phyloP scores from a whole-genome alignment of 768 basidiomycete species.

The Tylopilus felleus region DNA sequence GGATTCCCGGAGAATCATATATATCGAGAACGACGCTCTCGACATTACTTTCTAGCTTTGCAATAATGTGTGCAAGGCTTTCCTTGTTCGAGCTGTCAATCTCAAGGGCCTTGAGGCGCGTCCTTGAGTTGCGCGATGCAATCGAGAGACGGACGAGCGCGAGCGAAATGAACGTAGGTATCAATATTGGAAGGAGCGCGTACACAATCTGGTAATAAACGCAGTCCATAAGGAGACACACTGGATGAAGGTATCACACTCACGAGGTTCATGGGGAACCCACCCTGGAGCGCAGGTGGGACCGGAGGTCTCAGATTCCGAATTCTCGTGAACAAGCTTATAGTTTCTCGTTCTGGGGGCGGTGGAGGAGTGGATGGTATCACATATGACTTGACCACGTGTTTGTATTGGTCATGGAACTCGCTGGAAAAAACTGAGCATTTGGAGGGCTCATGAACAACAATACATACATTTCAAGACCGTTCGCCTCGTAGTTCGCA shows the following conservation, averaged over 20 bases:
- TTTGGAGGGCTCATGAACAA: constrained; percentile 1
- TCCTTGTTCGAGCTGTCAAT: constrained; percentile 44
- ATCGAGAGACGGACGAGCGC: constrained; percentile 55
- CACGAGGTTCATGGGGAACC: constrained; percentile 73
- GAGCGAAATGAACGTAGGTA: constrained; percentile 57
- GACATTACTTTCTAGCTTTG: constrained; percentile 54
- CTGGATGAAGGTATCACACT: constrained; percentile 21
- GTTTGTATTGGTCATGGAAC: constrained; percentile 52
- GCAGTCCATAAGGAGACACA: not conserved
- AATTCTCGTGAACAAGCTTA: constrained; percentile 43
- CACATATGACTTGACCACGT: constrained; percentile 53
- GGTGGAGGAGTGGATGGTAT: constrained; percentile 44
- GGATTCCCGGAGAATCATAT: constrained; percentile 36
- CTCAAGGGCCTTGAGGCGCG: constrained; percentile 65
- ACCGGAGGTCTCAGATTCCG: constrained; percentile 43
- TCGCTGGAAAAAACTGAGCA: constrained; percentile 38
- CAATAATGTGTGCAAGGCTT: constrained; percentile 55
- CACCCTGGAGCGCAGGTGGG: constrained; percentile 55
- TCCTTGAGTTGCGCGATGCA: constrained; percentile 55
- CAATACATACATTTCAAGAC: constrained; percentile 56
- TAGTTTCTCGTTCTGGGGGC: constrained; percentile 37
- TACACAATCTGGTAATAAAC: constrained; percentile 45
- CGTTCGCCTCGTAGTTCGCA: constrained; percentile 48
- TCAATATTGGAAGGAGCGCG: constrained; percentile 55
- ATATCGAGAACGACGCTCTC: constrained; percentile 61